phyloP scores from a whole-genome alignment of 2,329 filamentous ascomycete species.

The Penicillium brevicompactum region DNA sequence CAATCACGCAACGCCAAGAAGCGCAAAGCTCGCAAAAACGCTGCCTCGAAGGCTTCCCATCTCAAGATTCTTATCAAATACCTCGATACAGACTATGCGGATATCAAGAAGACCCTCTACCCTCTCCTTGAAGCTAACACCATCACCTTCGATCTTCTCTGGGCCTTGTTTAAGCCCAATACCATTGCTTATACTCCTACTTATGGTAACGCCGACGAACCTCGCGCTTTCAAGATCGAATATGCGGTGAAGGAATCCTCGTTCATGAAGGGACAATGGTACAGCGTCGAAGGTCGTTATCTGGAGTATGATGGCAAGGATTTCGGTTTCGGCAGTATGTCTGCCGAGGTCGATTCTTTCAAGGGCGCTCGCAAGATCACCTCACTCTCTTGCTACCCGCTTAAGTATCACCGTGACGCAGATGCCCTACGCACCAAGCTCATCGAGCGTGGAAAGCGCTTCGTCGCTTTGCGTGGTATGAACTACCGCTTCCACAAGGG shows the following conservation, averaged over 20 bases:
- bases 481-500: slow-evolving; percentile 83
- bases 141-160: slow-evolving; percentile 85
- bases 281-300: slow-evolving; percentile 72
- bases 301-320: slow-evolving; percentile 87
- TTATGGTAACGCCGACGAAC: slow-evolving; percentile 75
- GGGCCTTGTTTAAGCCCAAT: slow-evolving; percentile 87
- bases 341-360: slow-evolving; percentile 72
- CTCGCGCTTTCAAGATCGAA: slow-evolving; percentile 80
- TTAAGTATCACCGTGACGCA: slow-evolving; percentile 77
- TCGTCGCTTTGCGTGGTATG: slow-evolving; percentile 77
- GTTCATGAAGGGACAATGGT: slow-evolving; percentile 73
- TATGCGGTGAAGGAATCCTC: slow-evolving; percentile 69
- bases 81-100: slow-evolving; percentile 77
- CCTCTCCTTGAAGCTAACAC: slow-evolving; percentile 78
- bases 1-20: slow-evolving; percentile 61
- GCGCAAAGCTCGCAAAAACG: slow-evolving; percentile 43
- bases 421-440: slow-evolving; percentile 65
- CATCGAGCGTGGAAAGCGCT: slow-evolving; percentile 80
- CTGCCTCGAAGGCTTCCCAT: slow-evolving; percentile 44
- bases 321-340: slow-evolving; percentile 74
- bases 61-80: slow-evolving; percentile 74
- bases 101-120: slow-evolving; percentile 76
- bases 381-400: slow-evolving; percentile 72
- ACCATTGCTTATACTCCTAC: slow-evolving; percentile 76
- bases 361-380: slow-evolving; percentile 82